A percentile compares a stretch with the other conserved stretches of the same genome.
These are phyloP conservation scores for Wallacemonas rigidus DNA, from an alignment of 208 protist species.

Conservation along the genomic window DNA sequence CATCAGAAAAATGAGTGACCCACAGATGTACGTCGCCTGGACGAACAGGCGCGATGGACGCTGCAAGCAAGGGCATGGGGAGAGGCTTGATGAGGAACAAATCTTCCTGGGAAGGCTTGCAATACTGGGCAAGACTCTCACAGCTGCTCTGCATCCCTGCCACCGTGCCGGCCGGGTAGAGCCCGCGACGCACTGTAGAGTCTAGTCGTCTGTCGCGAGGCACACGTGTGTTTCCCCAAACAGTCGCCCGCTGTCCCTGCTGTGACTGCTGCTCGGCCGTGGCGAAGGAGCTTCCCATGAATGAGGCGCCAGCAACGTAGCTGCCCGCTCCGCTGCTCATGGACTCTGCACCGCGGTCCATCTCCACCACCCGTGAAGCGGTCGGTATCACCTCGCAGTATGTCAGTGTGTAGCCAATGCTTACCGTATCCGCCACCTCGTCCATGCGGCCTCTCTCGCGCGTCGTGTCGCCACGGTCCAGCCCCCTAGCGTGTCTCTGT, in stretches of 20 bases:
- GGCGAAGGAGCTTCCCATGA: slow-evolving; percentile 12
- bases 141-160: slow-evolving; percentile 11
- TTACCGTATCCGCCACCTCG: slow-evolving; percentile 30
- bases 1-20: slow-evolving; percentile 65
- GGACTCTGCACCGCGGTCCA: not conserved
- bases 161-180: slow-evolving; percentile 1
- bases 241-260: not conserved
- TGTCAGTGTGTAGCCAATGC: slow-evolving; percentile 71
- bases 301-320: not conserved
- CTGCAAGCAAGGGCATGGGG: slow-evolving; percentile 75
- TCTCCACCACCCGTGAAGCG: not conserved
- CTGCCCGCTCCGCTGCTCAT: not conserved
- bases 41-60: slow-evolving; percentile 43
- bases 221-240: not conserved
- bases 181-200: not conserved
- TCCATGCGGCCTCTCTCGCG: not conserved
- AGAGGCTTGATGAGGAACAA: slow-evolving; percentile 67
- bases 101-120: slow-evolving; percentile 6
- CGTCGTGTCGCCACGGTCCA: slow-evolving; percentile 10
- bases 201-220: not conserved
- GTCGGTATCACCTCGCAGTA: slow-evolving; percentile 58
- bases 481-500: slow-evolving; percentile 7
- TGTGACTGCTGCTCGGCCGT: not conserved
- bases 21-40: slow-evolving; percentile 80
- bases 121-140: slow-evolving; percentile 5